Base-by-base conservation (phyloP, 2,329 filamentous ascomycete genomes). In the Nemania bipapillata region DNA sequence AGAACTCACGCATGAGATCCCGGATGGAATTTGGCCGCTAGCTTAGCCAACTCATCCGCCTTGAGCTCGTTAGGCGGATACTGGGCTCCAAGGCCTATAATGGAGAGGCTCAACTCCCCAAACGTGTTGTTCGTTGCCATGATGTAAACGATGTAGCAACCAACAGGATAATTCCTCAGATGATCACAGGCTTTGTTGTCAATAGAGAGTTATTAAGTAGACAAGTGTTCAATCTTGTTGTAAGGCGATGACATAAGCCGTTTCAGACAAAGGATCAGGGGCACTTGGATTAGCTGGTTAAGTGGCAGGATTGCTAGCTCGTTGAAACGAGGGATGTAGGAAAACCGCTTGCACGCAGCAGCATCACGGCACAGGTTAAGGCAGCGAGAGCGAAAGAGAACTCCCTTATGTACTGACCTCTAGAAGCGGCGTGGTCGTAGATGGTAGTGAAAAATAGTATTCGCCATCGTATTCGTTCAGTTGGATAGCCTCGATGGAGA, bases 61-160 rank as follows among this genome's bases (percentile, higher is more conserved):
- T 81, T 81, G 69, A 90, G 83, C 9, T 77, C 75, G 71, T 87
- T 81, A 1, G 87, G 86, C 22, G 89, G 89, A 72, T 91, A 91
- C 74, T 90, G 83, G 9, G 83, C 81, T 42, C 85, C 86, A 57
- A 91, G 74, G 11, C 89, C 89, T 49, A 86, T 80, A 69, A 91
- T 86, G 66, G 86, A 87, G 77, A 91, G 87, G 66, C 85, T 85
- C 62, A 90, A 83, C 73, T 86, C 84, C 63, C 81, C 82, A 67
- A 84, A 83, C 12, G 76, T 74, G 70, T 79, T 79, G 54, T 78
- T 72, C n/a, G 81, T 76, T 56, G 82, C 77, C 84, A 86, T 86
- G 63, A 45, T 57, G 60, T 53, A 22, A 49, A 56, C 28, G 20
- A 9, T 53, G 28, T 62, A 22, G 17, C 20, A 40, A 37, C 24